These are phyloP conservation scores for Mimosa pudica DNA, from an alignment of 306 rosid species.

Conservation along the genomic window DNA sequence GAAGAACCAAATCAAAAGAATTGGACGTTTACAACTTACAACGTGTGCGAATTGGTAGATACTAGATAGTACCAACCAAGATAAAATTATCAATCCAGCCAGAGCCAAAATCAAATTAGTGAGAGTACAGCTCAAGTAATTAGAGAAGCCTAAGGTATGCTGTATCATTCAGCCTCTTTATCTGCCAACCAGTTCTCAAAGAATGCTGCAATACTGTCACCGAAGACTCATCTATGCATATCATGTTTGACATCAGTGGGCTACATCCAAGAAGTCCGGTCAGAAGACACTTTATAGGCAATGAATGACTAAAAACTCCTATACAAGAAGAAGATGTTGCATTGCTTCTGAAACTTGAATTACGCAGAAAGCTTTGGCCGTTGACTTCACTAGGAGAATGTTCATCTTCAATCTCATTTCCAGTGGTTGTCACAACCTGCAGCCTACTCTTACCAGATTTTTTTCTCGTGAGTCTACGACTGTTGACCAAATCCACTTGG, in stretches of 20 bases:
- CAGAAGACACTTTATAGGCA: conserved; percentile 89
- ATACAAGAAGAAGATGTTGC: conserved; percentile 59
- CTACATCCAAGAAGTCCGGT: conserved; percentile 93
- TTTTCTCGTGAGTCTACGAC: conserved; percentile 70
- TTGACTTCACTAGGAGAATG: conserved; percentile 55
- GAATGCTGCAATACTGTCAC: conserved; percentile 94
- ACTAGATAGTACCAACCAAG: conserved; percentile 46
- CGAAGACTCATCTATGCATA: conserved; percentile 91
- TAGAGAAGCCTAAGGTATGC: conserved; percentile 94
- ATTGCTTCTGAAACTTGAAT: conserved; percentile 54
- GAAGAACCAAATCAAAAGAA: conserved; percentile 45
- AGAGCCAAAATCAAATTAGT: background rate
- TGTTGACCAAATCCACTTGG: conserved; percentile 61
- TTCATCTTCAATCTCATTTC: conserved; percentile 72
- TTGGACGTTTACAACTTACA: conserved; percentile 50
- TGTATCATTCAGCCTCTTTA: conserved; percentile 83
- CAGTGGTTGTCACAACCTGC: conserved; percentile 80
- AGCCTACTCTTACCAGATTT: conserved; percentile 93
- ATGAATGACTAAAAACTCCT: conserved; percentile 84
- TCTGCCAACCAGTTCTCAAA: conserved; percentile 95
- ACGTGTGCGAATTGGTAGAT: conserved; percentile 32
- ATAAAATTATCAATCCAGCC: conserved; percentile 32
- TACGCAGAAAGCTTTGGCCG: conserved; percentile 59
- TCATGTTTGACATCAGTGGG: conserved; percentile 73
- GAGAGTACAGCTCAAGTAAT: background rate